Evolutionary conservation across 495 filamentous ascomycete genomes (phyloP).

Genomic region (Cetradonia linearis): DNA sequence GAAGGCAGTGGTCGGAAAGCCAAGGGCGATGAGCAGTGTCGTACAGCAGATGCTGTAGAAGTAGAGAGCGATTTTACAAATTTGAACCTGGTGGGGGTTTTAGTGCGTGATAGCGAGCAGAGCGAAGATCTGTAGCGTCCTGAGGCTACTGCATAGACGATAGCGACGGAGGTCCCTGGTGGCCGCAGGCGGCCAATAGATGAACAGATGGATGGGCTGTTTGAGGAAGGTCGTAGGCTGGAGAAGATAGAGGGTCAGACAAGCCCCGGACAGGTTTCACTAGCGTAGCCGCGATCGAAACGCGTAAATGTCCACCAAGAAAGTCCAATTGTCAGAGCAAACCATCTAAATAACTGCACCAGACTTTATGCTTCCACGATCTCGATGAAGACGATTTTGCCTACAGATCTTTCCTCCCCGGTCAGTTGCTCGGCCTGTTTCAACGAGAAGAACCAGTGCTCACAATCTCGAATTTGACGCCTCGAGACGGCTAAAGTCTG

Average conservation of each 20-base stretch:
- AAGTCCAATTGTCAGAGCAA: not conserved
- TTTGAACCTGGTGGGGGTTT: not conserved
- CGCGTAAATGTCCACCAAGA: not conserved
- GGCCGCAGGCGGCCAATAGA: constrained; percentile 2
- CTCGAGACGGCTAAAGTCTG: not conserved
- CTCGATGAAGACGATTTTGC: not conserved
- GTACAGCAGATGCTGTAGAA: not conserved
- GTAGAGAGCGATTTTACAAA: not conserved
- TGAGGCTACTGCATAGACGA: constrained; percentile 3
- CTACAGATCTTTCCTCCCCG: not conserved
- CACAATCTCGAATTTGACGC: not conserved
- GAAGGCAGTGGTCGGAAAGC: not conserved
- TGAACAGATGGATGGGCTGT: not conserved
- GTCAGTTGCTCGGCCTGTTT: not conserved
- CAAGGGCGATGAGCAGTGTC: not conserved
- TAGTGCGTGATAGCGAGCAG: constrained; percentile 2
- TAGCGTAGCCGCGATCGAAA: constrained; percentile 7
- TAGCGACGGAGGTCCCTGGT: constrained; percentile 5
- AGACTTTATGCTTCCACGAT: not conserved
- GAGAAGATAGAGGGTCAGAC: constrained; percentile 1
- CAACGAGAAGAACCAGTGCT: not conserved
- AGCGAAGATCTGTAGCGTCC: not conserved
- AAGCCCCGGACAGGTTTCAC: constrained; percentile 5
- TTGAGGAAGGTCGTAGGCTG: constrained; percentile 6
- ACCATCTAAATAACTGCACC: not conserved